These are phyloP conservation scores for Cystobasidiaceae sp. DNA, from an alignment of 1,284 basidiomycete species.

Conservation along the genomic window DNA sequence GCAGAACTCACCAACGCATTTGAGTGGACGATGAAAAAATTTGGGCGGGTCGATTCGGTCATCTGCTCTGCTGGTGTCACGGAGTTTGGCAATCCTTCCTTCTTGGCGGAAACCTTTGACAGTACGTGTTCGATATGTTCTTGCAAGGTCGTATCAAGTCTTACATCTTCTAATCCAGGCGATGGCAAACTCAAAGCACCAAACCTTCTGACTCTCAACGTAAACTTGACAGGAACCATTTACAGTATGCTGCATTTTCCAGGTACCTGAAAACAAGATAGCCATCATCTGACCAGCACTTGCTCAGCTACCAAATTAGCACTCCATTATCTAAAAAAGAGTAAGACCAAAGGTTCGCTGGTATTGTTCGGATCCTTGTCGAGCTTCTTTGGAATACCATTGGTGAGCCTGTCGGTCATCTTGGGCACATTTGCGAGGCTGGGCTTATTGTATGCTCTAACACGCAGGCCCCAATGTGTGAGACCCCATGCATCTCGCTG, in stretches of 20 bases:
- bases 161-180: neutral
- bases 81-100: constrained; percentile 48
- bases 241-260: constrained; percentile 50
- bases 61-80: constrained; percentile 57
- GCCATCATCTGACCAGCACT: constrained; percentile 4
- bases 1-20: constrained; percentile 57
- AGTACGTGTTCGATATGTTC: constrained; percentile 25
- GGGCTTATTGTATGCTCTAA: constrained; percentile 38
- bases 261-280: neutral
- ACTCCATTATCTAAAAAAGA: constrained; percentile 52
- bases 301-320: constrained; percentile 53
- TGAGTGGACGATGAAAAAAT: constrained; percentile 49
- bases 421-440: constrained; percentile 44
- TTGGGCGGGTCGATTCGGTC: constrained; percentile 43
- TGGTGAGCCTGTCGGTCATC: constrained; percentile 47
- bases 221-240: constrained; percentile 55
- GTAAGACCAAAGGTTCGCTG: constrained; percentile 39
- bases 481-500: neutral
- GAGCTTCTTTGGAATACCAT: constrained; percentile 52
- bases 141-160: neutral
- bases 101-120: constrained; percentile 24
- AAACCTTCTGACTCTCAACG: constrained; percentile 51
- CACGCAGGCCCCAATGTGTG: constrained; percentile 17
- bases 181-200: constrained; percentile 49
- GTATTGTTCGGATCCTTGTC: constrained; percentile 8